phyloP scores from a whole-genome alignment of 306 rosid genomes.

The Quercus gilva region DNA sequence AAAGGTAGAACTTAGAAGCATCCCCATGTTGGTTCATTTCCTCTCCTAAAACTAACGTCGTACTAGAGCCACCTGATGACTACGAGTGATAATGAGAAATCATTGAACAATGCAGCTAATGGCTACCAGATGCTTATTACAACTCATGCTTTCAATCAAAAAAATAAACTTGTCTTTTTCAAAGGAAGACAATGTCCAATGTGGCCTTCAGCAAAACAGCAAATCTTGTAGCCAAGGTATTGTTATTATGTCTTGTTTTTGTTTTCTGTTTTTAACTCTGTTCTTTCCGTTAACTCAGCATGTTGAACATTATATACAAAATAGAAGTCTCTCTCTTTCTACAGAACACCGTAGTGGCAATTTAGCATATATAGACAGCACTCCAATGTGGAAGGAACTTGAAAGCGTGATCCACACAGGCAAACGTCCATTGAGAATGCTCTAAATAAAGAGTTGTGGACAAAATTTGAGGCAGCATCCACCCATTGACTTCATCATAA shows the following conservation, averaged over 20 bases:
- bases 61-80: constrained; percentile 50
- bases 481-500: constrained; percentile 27
- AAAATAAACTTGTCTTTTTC: constrained; percentile 12
- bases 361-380: constrained; percentile 39
- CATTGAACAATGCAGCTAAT: constrained; percentile 31
- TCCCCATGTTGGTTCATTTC: constrained; percentile 80
- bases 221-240: no score
- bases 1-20: constrained; percentile 36
- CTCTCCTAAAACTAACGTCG: constrained; percentile 84
- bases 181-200: no score
- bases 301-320: neutral
- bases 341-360: constrained; percentile 41
- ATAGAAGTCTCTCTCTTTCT: neutral
- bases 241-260: neutral
- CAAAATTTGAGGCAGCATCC: constrained; percentile 78
- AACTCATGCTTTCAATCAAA: constrained; percentile 12
- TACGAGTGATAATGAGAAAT: constrained; percentile 18
- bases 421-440: no score
- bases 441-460: no score
- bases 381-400: constrained; percentile 51
- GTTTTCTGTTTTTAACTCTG: neutral
- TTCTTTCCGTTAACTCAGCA: constrained; percentile 8
- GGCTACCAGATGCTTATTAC: constrained; percentile 7
- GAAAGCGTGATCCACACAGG: no score
- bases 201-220: no score